phyloP scores from a whole-genome alignment of 257 asterid species.

The Fraxinus quadrangulata region DNA sequence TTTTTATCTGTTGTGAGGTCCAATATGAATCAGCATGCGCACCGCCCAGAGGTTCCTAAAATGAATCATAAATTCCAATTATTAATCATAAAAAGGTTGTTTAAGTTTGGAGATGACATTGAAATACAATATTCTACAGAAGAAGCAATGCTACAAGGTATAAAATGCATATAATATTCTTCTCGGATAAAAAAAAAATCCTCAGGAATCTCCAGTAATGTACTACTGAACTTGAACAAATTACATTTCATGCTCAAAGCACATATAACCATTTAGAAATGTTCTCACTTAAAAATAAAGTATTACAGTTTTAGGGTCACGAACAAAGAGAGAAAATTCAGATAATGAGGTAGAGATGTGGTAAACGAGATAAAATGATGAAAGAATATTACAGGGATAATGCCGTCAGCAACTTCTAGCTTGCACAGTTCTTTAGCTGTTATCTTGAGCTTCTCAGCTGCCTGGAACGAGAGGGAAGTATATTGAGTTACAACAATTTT shows the following conservation, averaged over 20 bases:
- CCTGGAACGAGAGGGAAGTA: slow-evolving; percentile 56
- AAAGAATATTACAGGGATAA: slow-evolving; percentile 73
- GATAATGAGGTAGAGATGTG: neutral
- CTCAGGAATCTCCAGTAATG: neutral
- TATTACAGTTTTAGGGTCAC: neutral
- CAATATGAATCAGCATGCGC: slow-evolving; percentile 91
- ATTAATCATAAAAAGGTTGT: neutral
- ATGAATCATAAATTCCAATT: slow-evolving; percentile 9
- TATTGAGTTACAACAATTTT: slow-evolving; percentile 33
- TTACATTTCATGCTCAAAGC: slow-evolving; percentile 6
- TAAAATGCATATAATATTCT: neutral
- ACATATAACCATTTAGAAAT: neutral
- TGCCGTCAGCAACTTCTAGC: slow-evolving; percentile 69
- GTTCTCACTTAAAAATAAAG: neutral
- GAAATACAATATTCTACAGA: neutral
- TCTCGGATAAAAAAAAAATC: neutral
- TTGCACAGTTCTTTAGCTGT: slow-evolving; percentile 72
- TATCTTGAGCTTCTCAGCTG: slow-evolving; percentile 89
- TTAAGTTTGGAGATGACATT: neutral
- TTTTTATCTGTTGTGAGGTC: slow-evolving; percentile 93
- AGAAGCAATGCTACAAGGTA: neutral
- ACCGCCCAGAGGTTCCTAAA: slow-evolving; percentile 98
- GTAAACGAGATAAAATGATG: slow-evolving; percentile 4
- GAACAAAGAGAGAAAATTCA: neutral
- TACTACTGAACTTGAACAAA: neutral